Percentiles rank a stretch among this genome's conserved stretches.
Conservation (phyloP, 2,329 filamentous ascomycete genomes). For the Xylaria sp. region DNA sequence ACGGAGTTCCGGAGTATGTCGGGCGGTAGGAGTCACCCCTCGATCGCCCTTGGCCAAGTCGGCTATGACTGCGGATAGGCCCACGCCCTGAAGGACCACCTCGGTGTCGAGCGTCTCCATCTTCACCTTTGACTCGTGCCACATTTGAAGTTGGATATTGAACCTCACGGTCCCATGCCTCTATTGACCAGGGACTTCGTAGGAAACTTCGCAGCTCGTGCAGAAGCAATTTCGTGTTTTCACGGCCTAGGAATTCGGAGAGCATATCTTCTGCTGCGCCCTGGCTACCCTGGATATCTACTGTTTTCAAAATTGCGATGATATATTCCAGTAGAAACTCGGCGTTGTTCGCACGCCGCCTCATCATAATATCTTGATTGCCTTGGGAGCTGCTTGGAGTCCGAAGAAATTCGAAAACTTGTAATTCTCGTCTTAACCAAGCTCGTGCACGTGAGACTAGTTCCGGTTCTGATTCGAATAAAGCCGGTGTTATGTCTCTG, state of each 20-base stretch:
- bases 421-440: constrained; percentile 84
- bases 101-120: not conserved
- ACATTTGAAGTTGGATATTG: constrained; percentile 60
- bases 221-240: constrained; percentile 75
- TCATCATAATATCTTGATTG: constrained; percentile 34
- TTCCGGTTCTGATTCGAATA: constrained; percentile 67
- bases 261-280: constrained; percentile 82
- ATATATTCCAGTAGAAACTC: constrained; percentile 90
- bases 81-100: not conserved
- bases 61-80: constrained; percentile 6
- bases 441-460: constrained; percentile 77
- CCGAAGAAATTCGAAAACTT: constrained; percentile 77
- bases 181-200: constrained; percentile 76
- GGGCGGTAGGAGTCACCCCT: constrained; percentile 35
- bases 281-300: constrained; percentile 78
- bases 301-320: constrained; percentile 78
- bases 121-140: constrained; percentile 16
- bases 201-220: constrained; percentile 87
- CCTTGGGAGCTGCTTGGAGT: constrained; percentile 34
- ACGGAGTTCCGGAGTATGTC: constrained; percentile 20
- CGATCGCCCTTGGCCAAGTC: constrained; percentile 16
- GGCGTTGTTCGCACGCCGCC: constrained; percentile 67
- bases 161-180: constrained; percentile 80
- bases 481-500: constrained; percentile 70
- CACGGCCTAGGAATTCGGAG: constrained; percentile 75